Evolutionary conservation across 768 basidiomycete species (phyloP).

Genomic region (Trametes maxima): DNA sequence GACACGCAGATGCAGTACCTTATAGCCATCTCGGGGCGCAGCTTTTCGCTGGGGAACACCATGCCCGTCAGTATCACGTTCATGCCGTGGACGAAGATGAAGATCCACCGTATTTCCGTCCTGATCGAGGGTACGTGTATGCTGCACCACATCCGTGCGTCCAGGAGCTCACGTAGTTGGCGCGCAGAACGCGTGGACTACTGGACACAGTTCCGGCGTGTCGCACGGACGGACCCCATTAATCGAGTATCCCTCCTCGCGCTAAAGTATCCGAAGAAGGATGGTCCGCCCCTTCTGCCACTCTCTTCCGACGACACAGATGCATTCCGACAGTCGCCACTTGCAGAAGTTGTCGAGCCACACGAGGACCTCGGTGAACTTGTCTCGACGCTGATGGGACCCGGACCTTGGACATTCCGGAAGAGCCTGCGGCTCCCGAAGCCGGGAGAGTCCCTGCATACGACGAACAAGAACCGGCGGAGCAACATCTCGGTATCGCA

Average conservation of each 20-base stretch:
- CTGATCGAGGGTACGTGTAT: conserved; percentile 73
- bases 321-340: conserved; percentile 66
- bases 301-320: conserved; percentile 70
- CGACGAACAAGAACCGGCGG: conserved; percentile 78
- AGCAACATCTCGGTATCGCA: conserved; percentile 80
- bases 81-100: conserved; percentile 83
- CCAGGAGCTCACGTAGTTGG: not conserved
- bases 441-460: conserved; percentile 62
- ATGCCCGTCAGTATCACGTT: conserved; percentile 81
- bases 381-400: conserved; percentile 65
- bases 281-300: conserved; percentile 70
- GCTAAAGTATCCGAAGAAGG: conserved; percentile 58
- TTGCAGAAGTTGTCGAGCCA: conserved; percentile 51
- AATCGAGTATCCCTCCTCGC: conserved; percentile 62
- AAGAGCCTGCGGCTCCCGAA: conserved; percentile 68
- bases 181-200: conserved; percentile 81
- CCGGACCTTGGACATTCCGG: conserved; percentile 87
- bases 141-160: not conserved
- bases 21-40: conserved; percentile 71
- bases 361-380: conserved; percentile 57
- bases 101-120: conserved; percentile 72
- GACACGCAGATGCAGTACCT: conserved; percentile 85
- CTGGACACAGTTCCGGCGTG: conserved; percentile 64
- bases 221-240: conserved; percentile 70
- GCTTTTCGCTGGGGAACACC: conserved; percentile 80